Conservation (phyloP, 2,329 filamentous ascomycete genomes). For the Drechslera avenae region DNA sequence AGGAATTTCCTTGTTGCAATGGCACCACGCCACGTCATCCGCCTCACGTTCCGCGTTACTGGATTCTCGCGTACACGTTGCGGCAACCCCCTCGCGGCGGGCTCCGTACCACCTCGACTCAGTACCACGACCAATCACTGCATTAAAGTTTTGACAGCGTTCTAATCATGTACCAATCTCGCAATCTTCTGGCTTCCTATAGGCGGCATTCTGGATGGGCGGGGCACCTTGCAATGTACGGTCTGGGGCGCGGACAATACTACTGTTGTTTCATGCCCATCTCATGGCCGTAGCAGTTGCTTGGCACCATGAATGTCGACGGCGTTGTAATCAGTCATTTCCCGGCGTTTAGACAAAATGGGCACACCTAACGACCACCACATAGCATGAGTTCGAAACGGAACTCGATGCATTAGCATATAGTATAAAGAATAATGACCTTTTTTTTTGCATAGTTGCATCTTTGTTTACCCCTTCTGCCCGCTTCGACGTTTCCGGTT, state of each 20-base stretch:
- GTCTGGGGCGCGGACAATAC: constrained; percentile 8
- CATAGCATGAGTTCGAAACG: constrained; percentile 4
- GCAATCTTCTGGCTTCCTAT: constrained; percentile 21
- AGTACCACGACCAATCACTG: constrained; percentile 24
- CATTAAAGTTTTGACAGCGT: constrained; percentile 33
- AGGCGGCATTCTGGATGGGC: constrained; percentile 4
- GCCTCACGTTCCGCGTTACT: background rate
- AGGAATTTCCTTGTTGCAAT: constrained; percentile 25
- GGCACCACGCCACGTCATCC: constrained; percentile 14
- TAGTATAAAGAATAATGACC: constrained; percentile 7
- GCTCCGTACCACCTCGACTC: constrained; percentile 23
- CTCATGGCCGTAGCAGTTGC: constrained; percentile 8
- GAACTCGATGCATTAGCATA: constrained; percentile 9
- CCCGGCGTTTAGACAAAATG: constrained; percentile 14
- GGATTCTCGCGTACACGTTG: constrained; percentile 24
- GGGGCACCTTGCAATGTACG: constrained; percentile 21
- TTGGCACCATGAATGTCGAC: constrained; percentile 9
- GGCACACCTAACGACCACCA: constrained; percentile 12
- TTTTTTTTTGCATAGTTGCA: background rate
- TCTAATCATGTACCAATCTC: constrained; percentile 31
- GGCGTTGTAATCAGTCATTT: constrained; percentile 14
- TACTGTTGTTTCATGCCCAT: constrained; percentile 6
- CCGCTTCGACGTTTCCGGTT: too few relatives aligned
- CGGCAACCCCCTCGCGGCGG: constrained; percentile 26
- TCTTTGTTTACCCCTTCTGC: too few relatives aligned